These are phyloP conservation scores for Zoysia pacifica DNA, from an alignment of 176 grass and related monocot species.

Conservation along the genomic window DNA sequence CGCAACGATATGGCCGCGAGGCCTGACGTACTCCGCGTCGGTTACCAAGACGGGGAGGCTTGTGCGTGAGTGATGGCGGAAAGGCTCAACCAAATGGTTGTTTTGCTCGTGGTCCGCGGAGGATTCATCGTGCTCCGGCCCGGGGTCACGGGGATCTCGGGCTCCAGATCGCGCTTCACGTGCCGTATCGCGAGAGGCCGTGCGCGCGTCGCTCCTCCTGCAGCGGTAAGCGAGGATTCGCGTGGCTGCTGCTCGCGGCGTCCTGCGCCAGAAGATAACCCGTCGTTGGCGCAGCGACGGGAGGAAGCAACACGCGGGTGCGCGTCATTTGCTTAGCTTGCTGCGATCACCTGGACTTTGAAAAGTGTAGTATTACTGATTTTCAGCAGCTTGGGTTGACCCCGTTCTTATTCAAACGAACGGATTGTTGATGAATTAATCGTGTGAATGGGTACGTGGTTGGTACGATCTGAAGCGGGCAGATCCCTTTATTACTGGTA, in stretches of 20 bases:
- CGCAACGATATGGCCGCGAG: conserved; percentile 12
- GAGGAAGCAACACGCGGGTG: not conserved
- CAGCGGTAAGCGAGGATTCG: not conserved
- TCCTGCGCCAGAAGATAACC: not conserved
- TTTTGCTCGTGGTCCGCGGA: not conserved
- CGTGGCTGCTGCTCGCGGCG: not conserved
- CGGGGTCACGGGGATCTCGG: too few species aligned
- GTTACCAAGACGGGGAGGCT: not conserved
- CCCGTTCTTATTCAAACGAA: not conserved
- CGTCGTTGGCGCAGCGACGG: not conserved
- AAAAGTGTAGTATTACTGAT: not conserved
- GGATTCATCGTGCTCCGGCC: too few species aligned
- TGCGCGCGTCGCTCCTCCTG: not conserved
- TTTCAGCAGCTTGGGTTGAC: not conserved
- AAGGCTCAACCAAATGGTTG: conserved; percentile 13
- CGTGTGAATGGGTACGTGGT: not conserved
- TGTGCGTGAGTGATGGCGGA: conserved; percentile 35
- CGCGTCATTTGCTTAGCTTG: not conserved
- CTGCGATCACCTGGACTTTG: too few species aligned
- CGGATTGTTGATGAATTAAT: not conserved
- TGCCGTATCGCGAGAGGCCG: not conserved
- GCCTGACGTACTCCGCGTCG: not conserved
- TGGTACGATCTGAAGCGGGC: conserved; percentile 1
- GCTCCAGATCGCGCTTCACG: conserved; percentile 21
- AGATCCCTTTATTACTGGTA: not conserved